Percentiles rank a stretch among this genome's conserved stretches.
These are phyloP conservation scores for Madurella mycetomatis DNA, from an alignment of 2,329 filamentous ascomycete species.

Conservation along the genomic window DNA sequence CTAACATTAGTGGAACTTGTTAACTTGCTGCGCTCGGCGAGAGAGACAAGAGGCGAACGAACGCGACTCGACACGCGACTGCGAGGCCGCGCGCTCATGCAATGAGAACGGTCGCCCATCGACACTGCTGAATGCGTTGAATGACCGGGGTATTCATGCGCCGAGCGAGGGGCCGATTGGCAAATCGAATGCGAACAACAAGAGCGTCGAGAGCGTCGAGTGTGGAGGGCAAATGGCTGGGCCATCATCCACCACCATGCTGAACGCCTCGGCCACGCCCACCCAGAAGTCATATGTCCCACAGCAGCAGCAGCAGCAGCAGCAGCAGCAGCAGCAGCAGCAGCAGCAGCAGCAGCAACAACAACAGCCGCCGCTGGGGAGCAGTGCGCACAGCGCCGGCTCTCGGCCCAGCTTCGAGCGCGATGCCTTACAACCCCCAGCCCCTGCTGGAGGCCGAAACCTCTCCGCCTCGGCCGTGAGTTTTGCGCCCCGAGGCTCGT, in stretches of 20 bases:
- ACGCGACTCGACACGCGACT: conserved; percentile 7
- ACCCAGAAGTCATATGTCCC: conserved; percentile 49
- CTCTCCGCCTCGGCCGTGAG: conserved; percentile 53
- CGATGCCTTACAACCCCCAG: conserved; percentile 41
- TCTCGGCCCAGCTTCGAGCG: conserved; percentile 52
- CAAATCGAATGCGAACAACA: conserved; percentile 26
- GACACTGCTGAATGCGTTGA: background rate
- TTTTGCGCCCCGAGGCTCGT: conserved; percentile 63
- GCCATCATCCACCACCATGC: conserved; percentile 37
- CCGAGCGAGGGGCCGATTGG: conserved; percentile 10
- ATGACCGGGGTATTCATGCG: conserved; percentile 8
- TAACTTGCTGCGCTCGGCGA: no score
- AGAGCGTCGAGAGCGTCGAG: conserved; percentile 24
- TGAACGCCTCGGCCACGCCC: conserved; percentile 51
- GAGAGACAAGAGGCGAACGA: background rate
- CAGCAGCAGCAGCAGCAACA: no score
- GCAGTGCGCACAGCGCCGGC: conserved; percentile 33
- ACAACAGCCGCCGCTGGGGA: conserved; percentile 1
- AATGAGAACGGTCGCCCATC: conserved; percentile 10
- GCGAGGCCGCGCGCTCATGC: background rate
- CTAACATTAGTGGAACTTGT: no score
- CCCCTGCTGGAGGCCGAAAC: conserved; percentile 45
- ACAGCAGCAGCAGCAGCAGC: conserved; percentile 34
- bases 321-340: no score
- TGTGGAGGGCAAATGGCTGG: conserved; percentile 35